Percentiles rank a stretch among this genome's conserved stretches.
Conservation (phyloP, 345 rosid genomes). For the Carallia pectinifolia region DNA sequence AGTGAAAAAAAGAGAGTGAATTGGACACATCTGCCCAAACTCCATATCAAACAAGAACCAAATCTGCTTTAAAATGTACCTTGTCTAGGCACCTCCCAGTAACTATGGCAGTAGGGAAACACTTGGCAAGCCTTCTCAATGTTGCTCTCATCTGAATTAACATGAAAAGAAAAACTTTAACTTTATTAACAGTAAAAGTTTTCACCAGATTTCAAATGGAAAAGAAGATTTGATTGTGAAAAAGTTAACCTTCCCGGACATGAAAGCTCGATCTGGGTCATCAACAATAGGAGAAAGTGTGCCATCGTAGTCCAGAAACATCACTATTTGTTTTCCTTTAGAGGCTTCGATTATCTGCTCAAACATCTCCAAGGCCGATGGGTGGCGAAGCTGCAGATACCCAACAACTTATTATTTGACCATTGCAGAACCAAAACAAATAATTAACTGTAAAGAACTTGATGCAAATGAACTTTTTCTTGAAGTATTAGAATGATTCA, state of each 20-base stretch:
- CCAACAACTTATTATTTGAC: not conserved
- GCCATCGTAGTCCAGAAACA: constrained; percentile 95
- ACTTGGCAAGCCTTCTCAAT: constrained; percentile 51
- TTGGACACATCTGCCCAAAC: not conserved
- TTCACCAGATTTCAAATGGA: not conserved
- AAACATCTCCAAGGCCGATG: constrained; percentile 83
- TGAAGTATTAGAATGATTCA: not conserved
- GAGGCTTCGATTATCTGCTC: constrained; percentile 64
- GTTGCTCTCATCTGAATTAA: constrained; percentile 67
- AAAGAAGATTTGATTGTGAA: not conserved
- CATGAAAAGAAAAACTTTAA: not conserved
- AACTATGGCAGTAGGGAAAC: constrained; percentile 74
- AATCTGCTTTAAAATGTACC: constrained; percentile 37
- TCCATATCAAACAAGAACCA: not conserved
- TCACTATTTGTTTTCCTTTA: constrained; percentile 72
- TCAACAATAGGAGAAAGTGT: constrained; percentile 91
- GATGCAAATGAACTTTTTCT: not conserved
- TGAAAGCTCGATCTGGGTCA: constrained; percentile 89
- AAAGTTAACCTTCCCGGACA: constrained; percentile 70
- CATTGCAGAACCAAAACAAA: too few species aligned
- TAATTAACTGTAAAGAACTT: too few species aligned
- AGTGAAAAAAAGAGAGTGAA: not conserved
- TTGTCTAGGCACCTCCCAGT: constrained; percentile 88
- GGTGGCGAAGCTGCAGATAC: constrained; percentile 52
- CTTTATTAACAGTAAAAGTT: not conserved